Conservation (phyloP, 495 filamentous ascomycete species). For the Talaromyces trachyspermus region DNA sequence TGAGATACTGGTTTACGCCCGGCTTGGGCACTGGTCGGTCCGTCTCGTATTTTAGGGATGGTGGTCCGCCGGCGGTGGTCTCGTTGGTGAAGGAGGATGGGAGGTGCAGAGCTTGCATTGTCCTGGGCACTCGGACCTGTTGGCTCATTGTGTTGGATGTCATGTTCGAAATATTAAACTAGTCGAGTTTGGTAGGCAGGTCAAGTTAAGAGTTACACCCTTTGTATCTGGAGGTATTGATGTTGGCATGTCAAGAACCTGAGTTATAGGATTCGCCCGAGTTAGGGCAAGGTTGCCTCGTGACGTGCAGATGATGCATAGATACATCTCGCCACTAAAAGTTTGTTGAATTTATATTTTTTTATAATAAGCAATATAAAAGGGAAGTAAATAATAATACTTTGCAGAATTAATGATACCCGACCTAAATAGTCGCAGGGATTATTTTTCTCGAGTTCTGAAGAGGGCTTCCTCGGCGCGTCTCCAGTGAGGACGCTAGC, state of each 20-base stretch:
- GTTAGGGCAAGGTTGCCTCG: background rate
- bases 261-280: background rate
- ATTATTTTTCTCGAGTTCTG: too few species aligned
- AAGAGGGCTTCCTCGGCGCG: too few species aligned
- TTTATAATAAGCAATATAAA: too few species aligned
- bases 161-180: slow-evolving; percentile 1
- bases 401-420: background rate
- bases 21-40: slow-evolving; percentile 34
- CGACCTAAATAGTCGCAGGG: too few species aligned
- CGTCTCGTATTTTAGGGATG: slow-evolving; percentile 25
- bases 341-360: background rate
- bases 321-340: background rate
- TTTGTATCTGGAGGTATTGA: too few species aligned
- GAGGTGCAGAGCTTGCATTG: slow-evolving; percentile 37
- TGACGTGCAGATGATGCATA: background rate
- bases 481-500: too few species aligned
- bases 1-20: slow-evolving; percentile 43
- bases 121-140: slow-evolving; percentile 24
- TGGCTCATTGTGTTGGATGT: slow-evolving; percentile 26
- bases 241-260: background rate
- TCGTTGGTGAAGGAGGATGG: slow-evolving; percentile 16
- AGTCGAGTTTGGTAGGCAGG: too few species aligned
- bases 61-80: slow-evolving; percentile 9
- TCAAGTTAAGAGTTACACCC: too few species aligned
- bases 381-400: too few species aligned